phyloP scores from a whole-genome alignment of 768 basidiomycete genomes.

The Erythrobasidium yunnanense region DNA sequence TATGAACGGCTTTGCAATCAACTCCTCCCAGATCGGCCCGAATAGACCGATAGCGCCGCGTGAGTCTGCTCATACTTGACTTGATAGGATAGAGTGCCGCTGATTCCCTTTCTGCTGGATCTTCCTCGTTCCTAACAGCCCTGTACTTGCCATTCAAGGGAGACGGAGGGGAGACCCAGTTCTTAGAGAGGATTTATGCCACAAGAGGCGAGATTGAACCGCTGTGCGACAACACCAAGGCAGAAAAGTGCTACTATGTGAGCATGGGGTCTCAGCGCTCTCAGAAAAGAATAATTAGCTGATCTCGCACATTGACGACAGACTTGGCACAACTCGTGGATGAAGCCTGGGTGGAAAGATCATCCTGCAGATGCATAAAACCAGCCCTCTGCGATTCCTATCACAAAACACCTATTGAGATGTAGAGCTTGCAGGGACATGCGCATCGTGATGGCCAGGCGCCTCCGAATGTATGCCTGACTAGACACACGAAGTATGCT shows the following conservation, averaged over 20 bases:
- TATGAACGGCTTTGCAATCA: conserved; percentile 23
- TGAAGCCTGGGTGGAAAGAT: conserved; percentile 18
- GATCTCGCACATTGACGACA: not conserved
- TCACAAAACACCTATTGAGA: too few relatives aligned
- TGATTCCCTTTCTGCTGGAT: not conserved
- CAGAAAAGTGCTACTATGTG: conserved; percentile 23
- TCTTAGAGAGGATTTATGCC: conserved; percentile 13
- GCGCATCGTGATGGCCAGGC: too few relatives aligned
- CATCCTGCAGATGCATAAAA: too few relatives aligned
- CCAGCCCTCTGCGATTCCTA: too few relatives aligned
- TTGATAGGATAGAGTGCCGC: not conserved
- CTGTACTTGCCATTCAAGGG: conserved; percentile 10
- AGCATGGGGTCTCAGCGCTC: not conserved
- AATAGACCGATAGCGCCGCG: not conserved
- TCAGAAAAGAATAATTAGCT: not conserved
- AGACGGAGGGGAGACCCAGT: conserved; percentile 11
- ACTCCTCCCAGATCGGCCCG: conserved; percentile 8
- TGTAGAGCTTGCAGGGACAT: too few relatives aligned
- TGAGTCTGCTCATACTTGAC: not conserved
- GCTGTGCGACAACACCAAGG: conserved; percentile 11
- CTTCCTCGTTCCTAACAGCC: not conserved
- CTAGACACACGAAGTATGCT: too few relatives aligned
- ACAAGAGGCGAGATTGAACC: conserved; percentile 18
- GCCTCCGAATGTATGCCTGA: too few relatives aligned
- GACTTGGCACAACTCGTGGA: conserved; percentile 22